phyloP scores from a whole-genome alignment of 1,284 basidiomycete genomes.

The Heterobasidion parviporum region DNA sequence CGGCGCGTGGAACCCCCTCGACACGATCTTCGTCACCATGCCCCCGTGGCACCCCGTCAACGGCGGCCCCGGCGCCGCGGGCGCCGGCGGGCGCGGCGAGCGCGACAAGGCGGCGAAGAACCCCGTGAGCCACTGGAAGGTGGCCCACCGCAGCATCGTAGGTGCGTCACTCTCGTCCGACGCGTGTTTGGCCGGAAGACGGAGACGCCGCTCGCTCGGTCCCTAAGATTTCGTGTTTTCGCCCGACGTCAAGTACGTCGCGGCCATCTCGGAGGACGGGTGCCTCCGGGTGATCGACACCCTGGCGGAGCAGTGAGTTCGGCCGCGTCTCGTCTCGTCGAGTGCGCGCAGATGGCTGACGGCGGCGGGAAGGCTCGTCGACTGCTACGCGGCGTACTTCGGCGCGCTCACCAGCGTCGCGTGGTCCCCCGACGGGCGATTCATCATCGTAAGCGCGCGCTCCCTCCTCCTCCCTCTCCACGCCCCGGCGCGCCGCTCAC shows the following conservation, averaged over 20 bases:
- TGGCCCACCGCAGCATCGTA: constrained; percentile 63
- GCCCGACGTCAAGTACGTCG: constrained; percentile 82
- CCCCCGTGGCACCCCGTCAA: constrained; percentile 74
- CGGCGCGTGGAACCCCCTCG: constrained; percentile 64
- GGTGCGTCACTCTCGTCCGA: constrained; percentile 37
- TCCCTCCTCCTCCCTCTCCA: not conserved
- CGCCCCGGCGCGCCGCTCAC: too few species aligned
- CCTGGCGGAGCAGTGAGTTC: constrained; percentile 67
- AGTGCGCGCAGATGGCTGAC: constrained; percentile 4
- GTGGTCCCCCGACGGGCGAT: constrained; percentile 94
- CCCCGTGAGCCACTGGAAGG: constrained; percentile 79
- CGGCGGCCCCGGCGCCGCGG: constrained; percentile 21
- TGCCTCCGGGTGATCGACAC: constrained; percentile 83
- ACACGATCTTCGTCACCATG: constrained; percentile 72
- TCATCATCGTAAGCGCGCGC: constrained; percentile 63
- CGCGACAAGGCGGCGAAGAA: constrained; percentile 71
- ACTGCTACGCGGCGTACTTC: constrained; percentile 90
- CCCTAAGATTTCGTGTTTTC: constrained; percentile 78
- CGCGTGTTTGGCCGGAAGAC: not conserved
- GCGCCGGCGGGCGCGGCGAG: constrained; percentile 25
- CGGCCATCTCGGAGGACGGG: constrained; percentile 84
- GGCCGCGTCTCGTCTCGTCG: not conserved
- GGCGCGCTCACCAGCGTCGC: constrained; percentile 82
- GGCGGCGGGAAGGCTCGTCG: constrained; percentile 53
- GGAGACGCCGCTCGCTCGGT: not conserved